Evolutionary conservation across 106 monocot genomes (phyloP).

Genomic region (Dioscorea alata): DNA sequence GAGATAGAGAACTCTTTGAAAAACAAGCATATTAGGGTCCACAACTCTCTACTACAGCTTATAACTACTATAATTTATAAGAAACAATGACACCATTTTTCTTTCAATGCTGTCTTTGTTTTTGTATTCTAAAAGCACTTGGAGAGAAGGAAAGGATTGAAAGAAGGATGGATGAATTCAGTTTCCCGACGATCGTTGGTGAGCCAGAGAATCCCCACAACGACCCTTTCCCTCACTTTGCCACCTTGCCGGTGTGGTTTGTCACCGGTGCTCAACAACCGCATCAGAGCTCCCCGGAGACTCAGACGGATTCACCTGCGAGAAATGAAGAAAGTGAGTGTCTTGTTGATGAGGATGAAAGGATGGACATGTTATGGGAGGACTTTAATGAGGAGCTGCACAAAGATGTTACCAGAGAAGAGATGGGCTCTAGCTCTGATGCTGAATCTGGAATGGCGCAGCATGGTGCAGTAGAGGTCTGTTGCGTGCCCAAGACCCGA

Average conservation of each 20-base stretch:
- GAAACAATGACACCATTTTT: too few species aligned
- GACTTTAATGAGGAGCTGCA: conserved; percentile 54
- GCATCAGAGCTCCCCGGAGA: too few species aligned
- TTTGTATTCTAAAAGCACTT: background rate
- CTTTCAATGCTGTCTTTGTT: too few species aligned
- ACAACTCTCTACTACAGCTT: background rate
- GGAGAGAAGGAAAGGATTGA: background rate
- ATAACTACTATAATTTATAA: too few species aligned
- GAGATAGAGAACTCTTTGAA: background rate
- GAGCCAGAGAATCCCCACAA: conserved; percentile 13
- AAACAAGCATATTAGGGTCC: background rate
- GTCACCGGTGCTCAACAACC: background rate
- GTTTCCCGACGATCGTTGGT: conserved; percentile 28
- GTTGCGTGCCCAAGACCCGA: background rate
- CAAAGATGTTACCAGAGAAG: background rate
- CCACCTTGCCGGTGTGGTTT: conserved; percentile 28
- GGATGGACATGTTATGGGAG: conserved; percentile 64
- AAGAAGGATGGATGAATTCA: conserved; percentile 33
- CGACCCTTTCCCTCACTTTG: conserved; percentile 24
- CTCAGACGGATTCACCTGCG: too few species aligned
- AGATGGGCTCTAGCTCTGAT: background rate
- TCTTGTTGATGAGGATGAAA: conserved; percentile 17
- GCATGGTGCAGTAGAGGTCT: background rate
- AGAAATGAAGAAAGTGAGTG: too few species aligned
- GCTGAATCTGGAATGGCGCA: background rate